Evolutionary conservation across 2,329 filamentous ascomycete genomes (phyloP), one percentile per base, ranked within the genome.

Genomic region (Thermochaetoides dissita): DNA sequence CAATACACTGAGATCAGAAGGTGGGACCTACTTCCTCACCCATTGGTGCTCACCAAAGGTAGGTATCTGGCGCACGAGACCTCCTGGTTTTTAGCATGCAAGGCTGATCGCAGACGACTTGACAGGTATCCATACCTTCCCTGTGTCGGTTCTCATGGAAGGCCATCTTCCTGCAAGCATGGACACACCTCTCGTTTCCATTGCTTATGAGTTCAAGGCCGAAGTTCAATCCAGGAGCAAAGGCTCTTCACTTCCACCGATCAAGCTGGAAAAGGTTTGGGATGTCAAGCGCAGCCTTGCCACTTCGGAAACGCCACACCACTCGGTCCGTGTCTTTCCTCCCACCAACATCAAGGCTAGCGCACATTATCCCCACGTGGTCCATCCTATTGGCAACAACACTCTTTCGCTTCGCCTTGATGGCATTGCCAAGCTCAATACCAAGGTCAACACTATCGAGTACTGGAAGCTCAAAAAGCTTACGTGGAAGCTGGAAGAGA

Each of bases 401-500:
- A 81, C 71, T 8, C 72, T 95, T 39, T 72, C 76, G 37, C 79
- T 95, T 64, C 79, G 81, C 40, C 74, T 98, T 49, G 84, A 88
- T 49, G 89, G 89, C n/a, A 77, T 95, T 41, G 77, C 87, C 35
- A 81, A 76, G 50, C 64, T 66, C 50, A 84, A 84, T 59, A 62
- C 71, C 33, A 75, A 78, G 35, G 74, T 73, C 45, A 79, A 83
- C 57, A 88, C 79, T 6, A 74, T 91, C 47, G 74, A 78, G 57
- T 72, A 76, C 56, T 96, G 89, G 89, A 81, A 82, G 54, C 71
- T 98, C 30, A 84, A 88, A 60, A 91, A 93, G 62, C 72, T 95
- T 50, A 85, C 82, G 49, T 98, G 89, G 89, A 79, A 84, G 51
- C 80, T 98, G 41, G 88, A 95, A 57, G 89, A 98, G 68, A 81